phyloP scores from a whole-genome alignment of 495 filamentous ascomycete genomes.

The Aspergillus sclerotioniger region DNA sequence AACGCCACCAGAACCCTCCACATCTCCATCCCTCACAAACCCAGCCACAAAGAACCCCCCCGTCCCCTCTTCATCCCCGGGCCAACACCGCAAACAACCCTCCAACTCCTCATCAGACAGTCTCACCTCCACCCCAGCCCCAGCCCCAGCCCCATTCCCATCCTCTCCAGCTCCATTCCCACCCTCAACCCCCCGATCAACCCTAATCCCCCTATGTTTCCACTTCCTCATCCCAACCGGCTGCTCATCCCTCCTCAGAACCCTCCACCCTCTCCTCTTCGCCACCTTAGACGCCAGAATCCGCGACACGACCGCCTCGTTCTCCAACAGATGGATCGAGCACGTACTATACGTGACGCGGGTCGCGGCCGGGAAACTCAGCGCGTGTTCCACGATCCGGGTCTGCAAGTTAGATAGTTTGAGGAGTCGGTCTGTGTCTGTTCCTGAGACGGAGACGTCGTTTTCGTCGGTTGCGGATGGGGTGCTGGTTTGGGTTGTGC shows the following conservation, averaged over 20 bases:
- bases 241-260: conserved; percentile 69
- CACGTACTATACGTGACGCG: conserved; percentile 91
- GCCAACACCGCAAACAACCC: conserved; percentile 76
- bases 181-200: conserved; percentile 12
- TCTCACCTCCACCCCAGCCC: conserved; percentile 18
- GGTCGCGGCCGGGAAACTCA: conserved; percentile 72
- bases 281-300: conserved; percentile 67
- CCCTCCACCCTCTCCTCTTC: conserved; percentile 66
- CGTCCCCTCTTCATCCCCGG: conserved; percentile 74
- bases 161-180: conserved; percentile 5
- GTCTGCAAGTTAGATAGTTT: conserved; percentile 77
- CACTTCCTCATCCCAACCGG: conserved; percentile 67
- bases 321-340: conserved; percentile 81
- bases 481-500: conserved; percentile 1
- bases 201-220: conserved; percentile 63
- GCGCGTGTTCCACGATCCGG: conserved; percentile 73
- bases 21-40: conserved; percentile 54
- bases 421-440: conserved; percentile 53
- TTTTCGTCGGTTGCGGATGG: conserved; percentile 36
- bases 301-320: conserved; percentile 75
- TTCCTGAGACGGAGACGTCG: conserved; percentile 24
- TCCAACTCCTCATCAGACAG: conserved; percentile 57
- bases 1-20: conserved; percentile 6
- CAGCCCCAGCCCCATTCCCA: background rate
- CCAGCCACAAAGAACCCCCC: conserved; percentile 73